A percentile compares a stretch with the other conserved stretches of the same genome.
These are phyloP conservation scores for Aspergillus felis DNA, from an alignment of 2,329 filamentous ascomycete species.

Conservation along the genomic window DNA sequence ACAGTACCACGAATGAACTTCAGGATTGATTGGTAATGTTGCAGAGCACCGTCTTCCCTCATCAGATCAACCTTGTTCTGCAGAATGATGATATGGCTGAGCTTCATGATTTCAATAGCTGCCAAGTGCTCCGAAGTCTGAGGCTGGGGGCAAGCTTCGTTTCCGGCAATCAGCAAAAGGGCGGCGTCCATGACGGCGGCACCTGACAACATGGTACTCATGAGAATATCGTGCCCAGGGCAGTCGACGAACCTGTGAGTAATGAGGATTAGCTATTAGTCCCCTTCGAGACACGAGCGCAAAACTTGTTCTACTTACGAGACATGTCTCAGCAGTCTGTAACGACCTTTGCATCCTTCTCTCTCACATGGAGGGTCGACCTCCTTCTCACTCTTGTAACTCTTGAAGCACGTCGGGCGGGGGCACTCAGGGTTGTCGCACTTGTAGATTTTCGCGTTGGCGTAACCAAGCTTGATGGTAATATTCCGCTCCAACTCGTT, in stretches of 20 bases:
- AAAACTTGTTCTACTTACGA: conserved; percentile 59
- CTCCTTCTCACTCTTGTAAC: conserved; percentile 98
- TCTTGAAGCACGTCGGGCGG: conserved; percentile 89
- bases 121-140: conserved; percentile 98
- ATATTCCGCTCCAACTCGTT: conserved; percentile 99
- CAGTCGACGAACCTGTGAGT: conserved; percentile 83
- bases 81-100: conserved; percentile 98
- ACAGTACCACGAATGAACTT: conserved; percentile 99
- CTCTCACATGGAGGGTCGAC: conserved; percentile 94
- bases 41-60: conserved; percentile 87
- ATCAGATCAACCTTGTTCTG: conserved; percentile 99
- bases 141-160: conserved; percentile 96
- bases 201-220: conserved; percentile 99
- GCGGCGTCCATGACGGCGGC: conserved; percentile 99
- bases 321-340: conserved; percentile 84
- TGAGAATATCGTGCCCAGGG: conserved; percentile 99
- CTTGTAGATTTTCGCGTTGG: conserved; percentile 99
- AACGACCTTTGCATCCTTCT: conserved; percentile 82
- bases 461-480: conserved; percentile 99
- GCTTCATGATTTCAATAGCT: conserved; percentile 99
- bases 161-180: conserved; percentile 91
- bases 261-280: conserved; percentile 8
- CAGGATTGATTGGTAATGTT: conserved; percentile 94
- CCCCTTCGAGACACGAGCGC: neutral
- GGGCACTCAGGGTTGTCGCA: conserved; percentile 91